Percentiles rank a stretch among this genome's conserved stretches.
Conservation (phyloP, 1,284 basidiomycete genomes). For the Mixia osmundae region DNA sequence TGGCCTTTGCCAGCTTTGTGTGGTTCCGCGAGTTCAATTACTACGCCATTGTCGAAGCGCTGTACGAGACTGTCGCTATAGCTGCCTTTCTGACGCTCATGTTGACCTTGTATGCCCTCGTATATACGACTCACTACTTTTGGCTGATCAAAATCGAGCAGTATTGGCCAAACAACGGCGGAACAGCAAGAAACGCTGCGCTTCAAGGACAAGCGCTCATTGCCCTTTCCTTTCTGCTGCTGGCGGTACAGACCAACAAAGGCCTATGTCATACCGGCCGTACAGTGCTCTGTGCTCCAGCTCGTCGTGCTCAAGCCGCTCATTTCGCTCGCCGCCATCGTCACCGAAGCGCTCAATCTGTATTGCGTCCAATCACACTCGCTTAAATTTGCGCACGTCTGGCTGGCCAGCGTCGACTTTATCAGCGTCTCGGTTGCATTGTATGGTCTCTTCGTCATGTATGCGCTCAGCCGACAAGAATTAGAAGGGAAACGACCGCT, state of each 20-base stretch:
- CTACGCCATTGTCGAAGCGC: too few species aligned
- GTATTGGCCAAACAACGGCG: too few species aligned
- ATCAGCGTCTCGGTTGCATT: slow-evolving; percentile 40
- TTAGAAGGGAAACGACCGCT: slow-evolving; percentile 53
- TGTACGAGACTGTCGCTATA: slow-evolving; percentile 7
- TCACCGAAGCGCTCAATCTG: slow-evolving; percentile 48
- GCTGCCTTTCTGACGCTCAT: slow-evolving; percentile 28
- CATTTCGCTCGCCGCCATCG: slow-evolving; percentile 44
- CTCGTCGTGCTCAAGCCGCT: slow-evolving; percentile 40
- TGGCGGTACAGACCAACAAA: slow-evolving; percentile 47
- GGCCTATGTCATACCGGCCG: too few species aligned
- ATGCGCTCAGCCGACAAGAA: slow-evolving; percentile 51
- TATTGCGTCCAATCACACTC: too few species aligned
- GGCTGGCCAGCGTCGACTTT: slow-evolving; percentile 49
- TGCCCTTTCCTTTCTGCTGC: slow-evolving; percentile 42
- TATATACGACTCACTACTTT: slow-evolving; percentile 37
- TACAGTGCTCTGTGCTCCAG: slow-evolving; percentile 37
- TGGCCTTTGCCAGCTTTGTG: slow-evolving; percentile 68
- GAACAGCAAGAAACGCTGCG: too few species aligned
- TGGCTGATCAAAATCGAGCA: slow-evolving; percentile 30
- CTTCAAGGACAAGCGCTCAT: slow-evolving; percentile 48
- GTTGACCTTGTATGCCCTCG: slow-evolving; percentile 62
- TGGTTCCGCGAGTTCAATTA: too few species aligned
- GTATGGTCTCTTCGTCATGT: slow-evolving; percentile 36
- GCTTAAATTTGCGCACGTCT: too few species aligned